Base-by-base conservation (phyloP, 2,329 filamentous ascomycete genomes). In the Intubia oerlemansii region DNA sequence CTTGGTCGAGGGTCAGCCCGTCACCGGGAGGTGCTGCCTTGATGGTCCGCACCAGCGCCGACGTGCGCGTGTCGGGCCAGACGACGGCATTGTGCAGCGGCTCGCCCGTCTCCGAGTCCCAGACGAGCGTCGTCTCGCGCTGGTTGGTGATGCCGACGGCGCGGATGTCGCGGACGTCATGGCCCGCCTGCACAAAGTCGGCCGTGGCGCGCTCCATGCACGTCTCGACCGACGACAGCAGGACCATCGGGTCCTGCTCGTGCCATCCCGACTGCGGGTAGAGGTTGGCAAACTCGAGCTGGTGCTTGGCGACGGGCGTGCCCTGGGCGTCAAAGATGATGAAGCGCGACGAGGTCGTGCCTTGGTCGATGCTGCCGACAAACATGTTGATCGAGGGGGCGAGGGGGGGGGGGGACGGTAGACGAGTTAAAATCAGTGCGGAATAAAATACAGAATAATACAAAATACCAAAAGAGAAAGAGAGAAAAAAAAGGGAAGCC, bases 231-330 rank as follows among this genome's bases (percentile, higher is more conserved):
- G 79, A 76, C 30, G 57, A 53, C 25, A 90, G 58, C 30, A 92
- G 66, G 44, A 81, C 78, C 28, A 66, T 53, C 5, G 82, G 79
- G 42, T 90, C 74, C 45, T 91, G 81, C 48, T 92, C 82, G 48
- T 91, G 79, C 80, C 79, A 90, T 49, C 84, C 84, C 38, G 82
- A 74, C 35, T 82, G 61, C 11, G 80, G 79, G 48, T 90, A 85
- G 34, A 75, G 66, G 46, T 91, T 84, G 38, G 69, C 67, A 44
- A 91, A 84, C 47, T 90, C 80, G 38, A 84, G 70, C 52, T 91
- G 82, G 47, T 91, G 80, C 40, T 70, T 73, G 21, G 77, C 80
- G 25, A 88, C 65, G 4, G 78, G 77, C 34, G 76, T 69, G 31
- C 82, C 81, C 24, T 65, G 54, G 38, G 68, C 69, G 50, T 91